Evolutionary conservation across 2,329 filamentous ascomycete genomes (phyloP).

Genomic region (Talaromyces sp.): DNA sequence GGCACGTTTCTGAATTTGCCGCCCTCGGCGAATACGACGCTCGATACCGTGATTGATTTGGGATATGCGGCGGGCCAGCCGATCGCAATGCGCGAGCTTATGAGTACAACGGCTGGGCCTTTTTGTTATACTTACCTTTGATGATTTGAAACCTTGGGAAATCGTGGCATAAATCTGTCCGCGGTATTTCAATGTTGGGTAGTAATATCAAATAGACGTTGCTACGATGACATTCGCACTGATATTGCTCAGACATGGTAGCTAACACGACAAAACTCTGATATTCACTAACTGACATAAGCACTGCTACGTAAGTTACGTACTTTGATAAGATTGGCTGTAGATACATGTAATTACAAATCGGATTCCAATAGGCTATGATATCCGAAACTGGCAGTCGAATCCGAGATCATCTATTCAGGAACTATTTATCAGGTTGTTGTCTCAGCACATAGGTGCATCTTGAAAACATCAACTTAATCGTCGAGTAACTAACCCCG

Average conservation of each 20-base stretch:
- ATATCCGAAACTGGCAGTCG: not conserved
- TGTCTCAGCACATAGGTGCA: not conserved
- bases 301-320: not conserved
- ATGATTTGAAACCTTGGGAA: not conserved
- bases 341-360: not conserved
- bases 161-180: no score
- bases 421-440: not conserved
- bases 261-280: not conserved
- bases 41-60: constrained; percentile 30
- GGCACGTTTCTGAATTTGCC: constrained; percentile 19
- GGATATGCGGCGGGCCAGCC: constrained; percentile 22
- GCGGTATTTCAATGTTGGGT: not conserved
- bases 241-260: not conserved
- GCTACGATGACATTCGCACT: not conserved
- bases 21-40: constrained; percentile 26
- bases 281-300: not conserved
- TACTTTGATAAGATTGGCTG: not conserved
- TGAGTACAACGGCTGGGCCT: constrained; percentile 9
- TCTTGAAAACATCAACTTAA: not conserved
- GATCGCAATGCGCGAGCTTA: constrained; percentile 23
- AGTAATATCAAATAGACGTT: not conserved
- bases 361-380: not conserved
- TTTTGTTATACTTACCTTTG: not conserved
- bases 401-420: not conserved
- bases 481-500: not conserved